Conservation (phyloP, 441 rosid species). For the Melastoma candidum region DNA sequence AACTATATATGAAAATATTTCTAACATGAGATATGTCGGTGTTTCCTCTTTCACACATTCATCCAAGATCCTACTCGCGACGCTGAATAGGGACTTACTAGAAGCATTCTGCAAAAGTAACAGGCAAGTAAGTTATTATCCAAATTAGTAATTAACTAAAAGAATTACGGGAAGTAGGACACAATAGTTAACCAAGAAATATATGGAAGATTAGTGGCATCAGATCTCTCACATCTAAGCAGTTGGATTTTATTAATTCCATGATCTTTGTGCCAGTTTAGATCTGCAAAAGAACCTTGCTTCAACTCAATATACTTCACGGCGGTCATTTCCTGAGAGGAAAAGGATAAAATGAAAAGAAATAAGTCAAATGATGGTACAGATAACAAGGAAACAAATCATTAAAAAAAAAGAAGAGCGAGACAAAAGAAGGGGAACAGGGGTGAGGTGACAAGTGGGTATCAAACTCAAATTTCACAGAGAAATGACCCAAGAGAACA, state of each 20-base stretch:
- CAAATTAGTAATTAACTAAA: conserved; percentile 10
- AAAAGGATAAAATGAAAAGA: conserved; percentile 21
- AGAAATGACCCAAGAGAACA: no score
- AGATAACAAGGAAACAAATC: not conserved
- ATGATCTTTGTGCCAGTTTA: conserved; percentile 56
- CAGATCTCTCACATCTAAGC: conserved; percentile 50
- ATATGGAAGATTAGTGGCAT: conserved; percentile 4
- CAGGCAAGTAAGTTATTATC: not conserved
- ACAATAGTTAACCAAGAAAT: conserved; percentile 9
- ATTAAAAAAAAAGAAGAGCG: no score
- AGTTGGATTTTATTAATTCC: conserved; percentile 63
- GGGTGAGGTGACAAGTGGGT: no score
- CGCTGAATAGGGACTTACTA: conserved; percentile 58
- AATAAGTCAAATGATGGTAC: conserved; percentile 38
- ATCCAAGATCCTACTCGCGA: conserved; percentile 55
- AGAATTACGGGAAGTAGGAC: conserved; percentile 11
- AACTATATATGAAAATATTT: conserved; percentile 18
- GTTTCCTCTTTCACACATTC: conserved; percentile 57
- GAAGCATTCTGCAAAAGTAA: conserved; percentile 53
- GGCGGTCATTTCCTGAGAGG: conserved; percentile 45
- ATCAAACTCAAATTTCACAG: no score
- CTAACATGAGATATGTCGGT: conserved; percentile 73
- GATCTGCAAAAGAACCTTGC: conserved; percentile 60
- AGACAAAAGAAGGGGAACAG: no score
- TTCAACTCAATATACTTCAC: conserved; percentile 54